Percentiles rank a stretch among this genome's conserved stretches.
phyloP scores from a whole-genome alignment of 164 flowering plant species.

The Taxillus chinensis region DNA sequence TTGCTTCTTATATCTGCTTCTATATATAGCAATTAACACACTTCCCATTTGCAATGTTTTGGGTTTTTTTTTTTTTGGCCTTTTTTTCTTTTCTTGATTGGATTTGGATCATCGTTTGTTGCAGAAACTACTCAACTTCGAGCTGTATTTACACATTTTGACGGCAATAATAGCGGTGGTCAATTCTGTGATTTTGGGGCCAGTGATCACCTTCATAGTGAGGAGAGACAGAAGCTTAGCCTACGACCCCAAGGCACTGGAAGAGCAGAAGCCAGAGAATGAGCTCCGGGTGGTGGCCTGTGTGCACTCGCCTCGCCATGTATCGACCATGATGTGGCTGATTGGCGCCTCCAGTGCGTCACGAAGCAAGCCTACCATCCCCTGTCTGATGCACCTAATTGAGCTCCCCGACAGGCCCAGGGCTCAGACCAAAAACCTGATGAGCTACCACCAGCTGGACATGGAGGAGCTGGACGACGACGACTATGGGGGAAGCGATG shows the following conservation, averaged over 20 bases:
- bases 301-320: slow-evolving; percentile 48
- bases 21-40: too few species aligned
- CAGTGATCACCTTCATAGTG: slow-evolving; percentile 26
- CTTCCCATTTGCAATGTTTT: too few species aligned
- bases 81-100: too few species aligned
- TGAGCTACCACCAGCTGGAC: slow-evolving; percentile 38
- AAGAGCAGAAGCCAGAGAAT: slow-evolving; percentile 23
- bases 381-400: slow-evolving; percentile 54
- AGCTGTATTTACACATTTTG: too few species aligned
- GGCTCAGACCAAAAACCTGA: slow-evolving; percentile 5
- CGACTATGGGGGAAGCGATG: slow-evolving; percentile 56
- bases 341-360: slow-evolving; percentile 23
- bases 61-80: too few species aligned
- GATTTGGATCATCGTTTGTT: too few species aligned
- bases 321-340: slow-evolving; percentile 30
- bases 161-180: slow-evolving; percentile 19
- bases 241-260: slow-evolving; percentile 28
- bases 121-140: too few species aligned
- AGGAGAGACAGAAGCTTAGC: slow-evolving; percentile 24
- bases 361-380: slow-evolving; percentile 19
- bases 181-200: slow-evolving; percentile 36
- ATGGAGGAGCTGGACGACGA: slow-evolving; percentile 44
- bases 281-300: slow-evolving; percentile 56
- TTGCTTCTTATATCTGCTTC: too few species aligned
- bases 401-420: slow-evolving; percentile 40